Evolutionary conservation across 1,284 basidiomycete species (phyloP).

Genomic region (Trametes polyzona): DNA sequence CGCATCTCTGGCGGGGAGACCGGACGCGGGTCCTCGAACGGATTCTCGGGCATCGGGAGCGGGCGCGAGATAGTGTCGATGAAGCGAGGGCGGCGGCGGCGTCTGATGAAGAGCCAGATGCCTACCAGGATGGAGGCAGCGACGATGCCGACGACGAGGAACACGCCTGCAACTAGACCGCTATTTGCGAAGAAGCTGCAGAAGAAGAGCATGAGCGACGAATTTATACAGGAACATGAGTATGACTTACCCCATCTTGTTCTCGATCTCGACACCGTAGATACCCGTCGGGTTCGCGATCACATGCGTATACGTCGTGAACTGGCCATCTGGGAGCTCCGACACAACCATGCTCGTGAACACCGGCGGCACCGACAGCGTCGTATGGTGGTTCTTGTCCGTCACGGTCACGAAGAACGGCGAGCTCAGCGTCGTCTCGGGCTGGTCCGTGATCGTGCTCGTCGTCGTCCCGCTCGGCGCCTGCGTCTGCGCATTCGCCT

Average conservation of each 20-base stretch:
- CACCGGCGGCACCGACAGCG: slow-evolving; percentile 45
- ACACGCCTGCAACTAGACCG: slow-evolving; percentile 60
- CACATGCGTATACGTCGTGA: slow-evolving; percentile 51
- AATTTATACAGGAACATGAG: no score
- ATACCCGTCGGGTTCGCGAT: slow-evolving; percentile 50
- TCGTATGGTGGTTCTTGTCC: slow-evolving; percentile 39
- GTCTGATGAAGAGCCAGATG: slow-evolving; percentile 42
- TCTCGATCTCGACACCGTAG: slow-evolving; percentile 26
- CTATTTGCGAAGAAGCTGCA: slow-evolving; percentile 57
- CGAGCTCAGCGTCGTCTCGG: slow-evolving; percentile 48
- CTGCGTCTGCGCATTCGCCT: slow-evolving; percentile 26
- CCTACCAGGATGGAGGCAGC: slow-evolving; percentile 39
- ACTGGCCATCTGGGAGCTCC: slow-evolving; percentile 44
- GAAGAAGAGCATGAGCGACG: no score
- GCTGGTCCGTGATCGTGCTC: slow-evolving; percentile 48
- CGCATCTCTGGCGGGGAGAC: slow-evolving; percentile 20
- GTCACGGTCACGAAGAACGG: slow-evolving; percentile 47
- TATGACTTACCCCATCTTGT: not conserved
- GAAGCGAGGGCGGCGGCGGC: slow-evolving; percentile 38
- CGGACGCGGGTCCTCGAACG: slow-evolving; percentile 34
- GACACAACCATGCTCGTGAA: slow-evolving; percentile 52
- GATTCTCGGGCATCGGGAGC: slow-evolving; percentile 33
- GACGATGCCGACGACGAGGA: slow-evolving; percentile 52
- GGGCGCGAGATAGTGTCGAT: slow-evolving; percentile 41
- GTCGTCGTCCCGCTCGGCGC: slow-evolving; percentile 31